phyloP scores from a whole-genome alignment of 306 rosid species.

The Vigna radiata region DNA sequence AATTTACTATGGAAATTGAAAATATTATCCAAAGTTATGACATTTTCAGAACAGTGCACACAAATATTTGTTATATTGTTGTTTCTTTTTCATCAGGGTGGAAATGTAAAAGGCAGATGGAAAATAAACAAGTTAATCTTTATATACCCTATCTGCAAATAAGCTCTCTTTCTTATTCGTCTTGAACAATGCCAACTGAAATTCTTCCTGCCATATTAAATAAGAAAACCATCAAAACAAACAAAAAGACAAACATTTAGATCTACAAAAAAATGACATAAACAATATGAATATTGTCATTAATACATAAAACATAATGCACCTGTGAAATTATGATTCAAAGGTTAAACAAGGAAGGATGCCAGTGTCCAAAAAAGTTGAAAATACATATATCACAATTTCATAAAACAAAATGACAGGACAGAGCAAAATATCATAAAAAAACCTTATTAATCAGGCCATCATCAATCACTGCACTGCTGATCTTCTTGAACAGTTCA shows the following conservation, averaged over 20 bases:
- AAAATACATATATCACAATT: slow-evolving; percentile 14
- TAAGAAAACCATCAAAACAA: slow-evolving; percentile 34
- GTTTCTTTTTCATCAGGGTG: background rate
- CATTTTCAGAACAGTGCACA: background rate
- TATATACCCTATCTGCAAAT: slow-evolving; percentile 86
- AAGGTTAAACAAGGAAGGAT: slow-evolving; percentile 28
- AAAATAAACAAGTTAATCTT: slow-evolving; percentile 8
- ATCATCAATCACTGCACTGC: slow-evolving; percentile 93
- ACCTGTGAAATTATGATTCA: background rate
- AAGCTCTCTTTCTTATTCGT: slow-evolving; percentile 91
- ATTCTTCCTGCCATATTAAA: slow-evolving; percentile 72
- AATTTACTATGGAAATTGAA: background rate
- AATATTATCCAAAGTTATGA: background rate
- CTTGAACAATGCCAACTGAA: slow-evolving; percentile 91
- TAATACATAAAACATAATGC: slow-evolving; percentile 8
- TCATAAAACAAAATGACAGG: slow-evolving; percentile 19
- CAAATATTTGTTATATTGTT: slow-evolving; percentile 7
- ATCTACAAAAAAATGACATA: slow-evolving; percentile 34
- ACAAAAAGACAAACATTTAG: background rate
- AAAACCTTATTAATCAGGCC: slow-evolving; percentile 86
- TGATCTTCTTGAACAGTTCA: slow-evolving; percentile 87
- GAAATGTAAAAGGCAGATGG: slow-evolving; percentile 9
- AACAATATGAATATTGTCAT: background rate
- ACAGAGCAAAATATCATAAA: background rate
- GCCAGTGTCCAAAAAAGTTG: slow-evolving; percentile 18